These are phyloP conservation scores for Trypanosoma platydactyli DNA, from an alignment of 208 protist species.

Conservation along the genomic window DNA sequence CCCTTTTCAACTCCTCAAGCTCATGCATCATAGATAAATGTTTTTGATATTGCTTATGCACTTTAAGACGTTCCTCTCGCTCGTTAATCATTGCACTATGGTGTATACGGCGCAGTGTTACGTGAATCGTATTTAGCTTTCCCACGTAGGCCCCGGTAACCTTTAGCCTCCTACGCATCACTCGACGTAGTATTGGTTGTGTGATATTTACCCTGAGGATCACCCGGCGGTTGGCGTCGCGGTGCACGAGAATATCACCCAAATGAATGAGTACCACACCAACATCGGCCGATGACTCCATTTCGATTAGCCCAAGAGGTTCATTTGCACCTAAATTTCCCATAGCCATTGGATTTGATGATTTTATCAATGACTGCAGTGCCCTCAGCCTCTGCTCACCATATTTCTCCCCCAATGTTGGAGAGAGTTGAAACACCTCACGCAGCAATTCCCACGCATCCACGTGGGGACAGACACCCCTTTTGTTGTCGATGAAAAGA, in stretches of 20 bases:
- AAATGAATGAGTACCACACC: not conserved
- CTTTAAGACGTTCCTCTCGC: not conserved
- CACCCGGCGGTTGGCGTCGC: not conserved
- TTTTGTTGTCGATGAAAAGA: slow-evolving; percentile 16
- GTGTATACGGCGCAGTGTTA: slow-evolving; percentile 8
- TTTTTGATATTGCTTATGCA: slow-evolving; percentile 5
- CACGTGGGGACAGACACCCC: slow-evolving; percentile 11
- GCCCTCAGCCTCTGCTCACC: slow-evolving; percentile 9
- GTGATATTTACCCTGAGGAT: slow-evolving; percentile 8
- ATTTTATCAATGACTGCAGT: slow-evolving; percentile 4
- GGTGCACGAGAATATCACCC: slow-evolving; percentile 9
- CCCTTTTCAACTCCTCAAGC: not conserved
- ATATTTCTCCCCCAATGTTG: slow-evolving; percentile 15
- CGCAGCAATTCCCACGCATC: slow-evolving; percentile 9
- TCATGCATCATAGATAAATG: slow-evolving; percentile 8
- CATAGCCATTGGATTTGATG: not conserved
- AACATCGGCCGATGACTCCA: not conserved
- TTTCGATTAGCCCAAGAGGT: slow-evolving; percentile 4
- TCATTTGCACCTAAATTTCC: not conserved
- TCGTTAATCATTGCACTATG: not conserved
- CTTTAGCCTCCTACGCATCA: not conserved
- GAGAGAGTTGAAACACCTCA: slow-evolving; percentile 1
- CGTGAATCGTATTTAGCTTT: slow-evolving; percentile 4
- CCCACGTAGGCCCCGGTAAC: not conserved
- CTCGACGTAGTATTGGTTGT: not conserved